Base-by-base conservation (phyloP, 2,329 filamentous ascomycete genomes). In the Claviceps pazoutovae region DNA sequence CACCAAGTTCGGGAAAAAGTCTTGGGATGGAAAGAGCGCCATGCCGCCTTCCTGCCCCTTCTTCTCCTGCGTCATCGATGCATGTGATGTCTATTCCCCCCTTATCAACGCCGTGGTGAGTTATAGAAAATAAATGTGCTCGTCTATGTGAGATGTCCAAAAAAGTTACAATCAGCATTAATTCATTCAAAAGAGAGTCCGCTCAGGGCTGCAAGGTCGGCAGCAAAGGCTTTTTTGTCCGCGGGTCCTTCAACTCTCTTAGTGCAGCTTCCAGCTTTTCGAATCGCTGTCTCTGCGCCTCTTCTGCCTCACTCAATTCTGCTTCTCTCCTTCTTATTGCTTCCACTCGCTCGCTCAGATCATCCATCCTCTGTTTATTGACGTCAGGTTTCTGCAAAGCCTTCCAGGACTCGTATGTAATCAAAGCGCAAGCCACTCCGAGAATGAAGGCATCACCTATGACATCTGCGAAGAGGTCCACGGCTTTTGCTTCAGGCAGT, bases 391-490 rank as follows among this genome's bases (percentile, higher is more conserved):
- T 84, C 57, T 72, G 68, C n/a, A 73, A 71, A 7, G 75, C 68
- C 57, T 73, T 75, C 63, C 78, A 76, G 56, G 78, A 82, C 65
- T 84, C 80, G 62, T 79, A 84, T 38, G 82, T 65, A 52, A 84
- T 74, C 48, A 84, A 62, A 19, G 64, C 72, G 14, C 71, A 68
- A 6, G 79, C 80, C 26, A 84, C 79, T 5, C 72, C 60, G 19
- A 84, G 70, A 54, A 84, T 83, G 60, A 84, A 84, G 16, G 70
- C 67, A 56, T 84, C 80, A 42, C 80, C 80, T 48, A 80, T 68
- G 16, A 84, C 80, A 59, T 84, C 80, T 43, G 80, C 81, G 58
- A 84, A 84, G 7, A 84, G 66, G 59, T 83, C 80, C 11, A 84
- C 80, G 8, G 80, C 80, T 64, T 83, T 84, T 16, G 65, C 71